Percentiles rank a stretch among this genome's conserved stretches.
phyloP scores from a whole-genome alignment of 495 filamentous ascomycete species.

The Penicillium lividum region DNA sequence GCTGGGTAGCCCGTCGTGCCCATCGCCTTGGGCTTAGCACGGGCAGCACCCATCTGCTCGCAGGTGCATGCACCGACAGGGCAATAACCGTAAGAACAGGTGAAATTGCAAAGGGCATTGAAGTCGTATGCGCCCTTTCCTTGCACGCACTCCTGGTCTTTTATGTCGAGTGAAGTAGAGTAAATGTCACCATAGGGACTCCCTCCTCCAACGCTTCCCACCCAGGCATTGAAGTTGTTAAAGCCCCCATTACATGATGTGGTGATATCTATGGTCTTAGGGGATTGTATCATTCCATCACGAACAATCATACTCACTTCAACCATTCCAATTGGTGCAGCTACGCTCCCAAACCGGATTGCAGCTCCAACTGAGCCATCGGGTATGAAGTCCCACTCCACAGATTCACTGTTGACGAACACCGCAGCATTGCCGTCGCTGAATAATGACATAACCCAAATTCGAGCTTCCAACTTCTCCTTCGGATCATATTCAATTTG shows the following conservation, averaged over 20 bases:
- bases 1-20: neutral
- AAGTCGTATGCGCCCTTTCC: constrained; percentile 13
- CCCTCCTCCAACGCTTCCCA: constrained; percentile 30
- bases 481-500: constrained; percentile 17
- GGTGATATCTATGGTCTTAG: constrained; percentile 48
- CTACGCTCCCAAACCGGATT: too few relatives aligned
- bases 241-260: constrained; percentile 44
- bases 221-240: constrained; percentile 57
- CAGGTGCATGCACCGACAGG: constrained; percentile 18
- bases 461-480: neutral
- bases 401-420: neutral
- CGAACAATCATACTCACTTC: constrained; percentile 25
- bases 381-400: constrained; percentile 43
- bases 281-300: too few relatives aligned
- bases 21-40: constrained; percentile 2
- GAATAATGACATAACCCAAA: neutral
- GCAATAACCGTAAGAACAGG: constrained; percentile 22
- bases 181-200: too few relatives aligned
- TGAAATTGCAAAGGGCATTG: constrained; percentile 14
- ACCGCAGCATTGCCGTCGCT: neutral
- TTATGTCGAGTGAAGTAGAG: too few relatives aligned
- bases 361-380: too few relatives aligned
- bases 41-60: constrained; percentile 13
- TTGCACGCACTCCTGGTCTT: constrained; percentile 16
- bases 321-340: too few relatives aligned